These are phyloP conservation scores for Punica granatum DNA, from an alignment of 345 rosid species.

Conservation along the genomic window DNA sequence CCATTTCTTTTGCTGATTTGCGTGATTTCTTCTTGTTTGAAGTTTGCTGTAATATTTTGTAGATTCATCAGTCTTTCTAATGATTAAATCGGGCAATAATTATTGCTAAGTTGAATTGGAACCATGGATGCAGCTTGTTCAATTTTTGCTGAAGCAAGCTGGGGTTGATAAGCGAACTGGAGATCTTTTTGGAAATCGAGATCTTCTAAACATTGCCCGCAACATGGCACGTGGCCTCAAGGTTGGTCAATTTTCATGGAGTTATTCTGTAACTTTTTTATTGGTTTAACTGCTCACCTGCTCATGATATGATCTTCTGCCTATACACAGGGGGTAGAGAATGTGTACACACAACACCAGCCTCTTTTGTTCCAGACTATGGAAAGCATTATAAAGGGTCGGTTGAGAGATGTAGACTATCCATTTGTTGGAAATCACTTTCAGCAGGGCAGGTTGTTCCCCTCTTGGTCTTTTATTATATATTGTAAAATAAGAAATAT, in stretches of 20 bases:
- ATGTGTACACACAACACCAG: slow-evolving; percentile 97
- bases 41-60: background rate
- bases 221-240: slow-evolving; percentile 99
- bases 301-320: slow-evolving; percentile 5
- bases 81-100: background rate
- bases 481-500: background rate
- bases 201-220: slow-evolving; percentile 90
- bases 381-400: slow-evolving; percentile 89
- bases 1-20: background rate
- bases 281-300: background rate
- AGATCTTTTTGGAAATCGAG: slow-evolving; percentile 93
- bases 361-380: slow-evolving; percentile 91
- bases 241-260: slow-evolving; percentile 33
- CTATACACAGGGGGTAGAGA: slow-evolving; percentile 73
- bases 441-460: slow-evolving; percentile 79
- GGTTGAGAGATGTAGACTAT: slow-evolving; percentile 87
- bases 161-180: slow-evolving; percentile 90
- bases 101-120: background rate
- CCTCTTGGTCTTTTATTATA: background rate
- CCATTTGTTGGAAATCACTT: slow-evolving; percentile 91
- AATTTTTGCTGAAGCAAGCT: slow-evolving; percentile 92
- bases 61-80: background rate
- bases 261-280: background rate
- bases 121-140: slow-evolving; percentile 58
- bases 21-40: background rate